Evolutionary conservation across 352 stramenopile species (phyloP).

Genomic region (Hyphochytrium catenoides): DNA sequence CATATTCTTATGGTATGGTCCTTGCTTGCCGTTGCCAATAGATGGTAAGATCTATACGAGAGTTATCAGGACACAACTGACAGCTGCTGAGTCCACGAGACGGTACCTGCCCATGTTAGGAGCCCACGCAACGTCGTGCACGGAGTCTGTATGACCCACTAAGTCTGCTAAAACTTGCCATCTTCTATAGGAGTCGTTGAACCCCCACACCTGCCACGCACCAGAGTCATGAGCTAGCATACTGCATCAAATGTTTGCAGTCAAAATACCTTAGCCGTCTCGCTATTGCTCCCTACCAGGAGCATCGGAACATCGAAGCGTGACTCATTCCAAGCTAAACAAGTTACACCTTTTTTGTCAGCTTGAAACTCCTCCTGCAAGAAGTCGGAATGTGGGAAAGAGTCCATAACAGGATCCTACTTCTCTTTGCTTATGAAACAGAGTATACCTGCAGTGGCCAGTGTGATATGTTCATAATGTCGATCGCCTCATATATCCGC

Average conservation of each 20-base stretch:
- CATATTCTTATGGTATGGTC: constrained; percentile 66
- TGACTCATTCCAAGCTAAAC: constrained; percentile 79
- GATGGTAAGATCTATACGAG: constrained; percentile 40
- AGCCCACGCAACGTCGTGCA: constrained; percentile 87
- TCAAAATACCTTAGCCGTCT: constrained; percentile 28
- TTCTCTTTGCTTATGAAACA: constrained; percentile 6
- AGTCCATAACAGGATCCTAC: constrained; percentile 1
- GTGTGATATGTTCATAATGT: constrained; percentile 84
- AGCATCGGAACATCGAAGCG: constrained; percentile 84
- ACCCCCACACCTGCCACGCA: constrained; percentile 43
- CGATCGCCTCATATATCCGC: constrained; percentile 81
- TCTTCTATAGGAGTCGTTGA: constrained; percentile 53
- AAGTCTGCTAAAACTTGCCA: constrained; percentile 65
- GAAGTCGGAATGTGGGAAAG: neutral
- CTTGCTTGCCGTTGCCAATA: constrained; percentile 73
- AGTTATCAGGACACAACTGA: neutral
- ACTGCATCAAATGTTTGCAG: too few relatives aligned
- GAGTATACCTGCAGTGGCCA: constrained; percentile 50
- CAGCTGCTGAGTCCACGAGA: too few relatives aligned
- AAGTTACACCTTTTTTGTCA: constrained; percentile 59
- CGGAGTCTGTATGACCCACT: constrained; percentile 47
- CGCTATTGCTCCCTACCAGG: constrained; percentile 67
- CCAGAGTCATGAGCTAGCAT: too few relatives aligned
- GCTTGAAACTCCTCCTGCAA: constrained; percentile 42
- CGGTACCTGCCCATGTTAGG: constrained; percentile 71